A percentile compares a stretch with the other conserved stretches of the same genome.
Evolutionary conservation across 441 rosid genomes (phyloP).

Genomic region (Gossypium davidsonii): DNA sequence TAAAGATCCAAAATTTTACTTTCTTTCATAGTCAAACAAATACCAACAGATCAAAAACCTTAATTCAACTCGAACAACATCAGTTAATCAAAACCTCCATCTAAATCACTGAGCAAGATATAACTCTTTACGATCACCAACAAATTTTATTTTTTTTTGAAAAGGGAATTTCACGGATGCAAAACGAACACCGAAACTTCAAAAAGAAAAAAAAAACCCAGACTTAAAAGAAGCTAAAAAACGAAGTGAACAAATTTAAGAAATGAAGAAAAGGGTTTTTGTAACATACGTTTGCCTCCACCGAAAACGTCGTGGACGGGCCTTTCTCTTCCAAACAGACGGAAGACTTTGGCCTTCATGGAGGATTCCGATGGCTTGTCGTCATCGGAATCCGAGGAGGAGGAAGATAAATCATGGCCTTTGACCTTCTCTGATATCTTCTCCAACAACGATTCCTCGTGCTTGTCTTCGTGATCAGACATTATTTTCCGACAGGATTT

Average conservation of each 20-base stretch:
- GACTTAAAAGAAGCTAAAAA: neutral
- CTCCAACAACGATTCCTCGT: constrained; percentile 55
- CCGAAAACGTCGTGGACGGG: constrained; percentile 84
- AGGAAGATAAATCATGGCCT: constrained; percentile 32
- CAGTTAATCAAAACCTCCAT: constrained; percentile 5
- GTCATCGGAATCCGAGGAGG: constrained; percentile 52
- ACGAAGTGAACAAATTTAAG: neutral
- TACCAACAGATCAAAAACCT: neutral
- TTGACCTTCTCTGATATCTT: constrained; percentile 66
- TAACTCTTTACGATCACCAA: neutral
- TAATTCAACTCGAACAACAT: neutral
- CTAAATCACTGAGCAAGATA: neutral
- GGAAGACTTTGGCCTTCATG: constrained; percentile 49
- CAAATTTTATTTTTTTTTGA: too few relatives aligned
- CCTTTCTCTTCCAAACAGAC: constrained; percentile 75
- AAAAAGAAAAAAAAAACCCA: neutral
- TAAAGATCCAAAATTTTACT: neutral
- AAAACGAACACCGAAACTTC: neutral
- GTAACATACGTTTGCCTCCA: constrained; percentile 62
- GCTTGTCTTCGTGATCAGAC: constrained; percentile 55
- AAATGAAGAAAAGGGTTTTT: neutral
- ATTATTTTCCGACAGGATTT: constrained; percentile 27
- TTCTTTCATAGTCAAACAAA: neutral
- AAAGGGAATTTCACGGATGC: neutral
- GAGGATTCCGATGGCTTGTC: constrained; percentile 46